phyloP scores from a whole-genome alignment of 2,329 filamentous ascomycete species.

The Fusarium sp. region DNA sequence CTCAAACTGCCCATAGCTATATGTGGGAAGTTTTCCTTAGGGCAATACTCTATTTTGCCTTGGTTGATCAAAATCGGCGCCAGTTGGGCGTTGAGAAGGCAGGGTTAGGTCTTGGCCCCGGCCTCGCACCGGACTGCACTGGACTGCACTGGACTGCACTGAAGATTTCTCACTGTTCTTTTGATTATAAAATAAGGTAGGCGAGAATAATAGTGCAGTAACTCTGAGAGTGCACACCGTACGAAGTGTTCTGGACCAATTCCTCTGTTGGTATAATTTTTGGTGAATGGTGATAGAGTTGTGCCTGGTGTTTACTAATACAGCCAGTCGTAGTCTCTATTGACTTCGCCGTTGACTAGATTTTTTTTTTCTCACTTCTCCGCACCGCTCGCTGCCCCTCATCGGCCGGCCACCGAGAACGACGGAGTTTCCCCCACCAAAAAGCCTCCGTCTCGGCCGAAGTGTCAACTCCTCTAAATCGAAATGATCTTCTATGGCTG shows the following conservation, averaged over 20 bases:
- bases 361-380: constrained; percentile 21
- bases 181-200: not conserved
- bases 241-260: not conserved
- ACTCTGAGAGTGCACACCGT: not conserved
- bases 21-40: not conserved
- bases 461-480: not conserved
- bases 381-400: constrained; percentile 26
- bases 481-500: not conserved
- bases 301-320: constrained; percentile 34
- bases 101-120: constrained; percentile 37
- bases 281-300: constrained; percentile 27
- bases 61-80: not conserved
- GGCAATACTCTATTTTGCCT: not conserved
- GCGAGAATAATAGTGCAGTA: not conserved
- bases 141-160: not conserved
- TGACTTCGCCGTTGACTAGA: constrained; percentile 8
- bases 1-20: not conserved
- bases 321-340: constrained; percentile 19
- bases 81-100: constrained; percentile 17
- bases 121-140: not conserved
- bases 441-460: constrained; percentile 6
- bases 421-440: constrained; percentile 14
- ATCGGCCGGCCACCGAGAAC: constrained; percentile 30
- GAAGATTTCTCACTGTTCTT: not conserved
- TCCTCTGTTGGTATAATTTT: constrained; percentile 12